These are phyloP conservation scores for Candida coquimbonensis DNA, from an alignment of 805 yeast genomes.

Conservation along the genomic window DNA sequence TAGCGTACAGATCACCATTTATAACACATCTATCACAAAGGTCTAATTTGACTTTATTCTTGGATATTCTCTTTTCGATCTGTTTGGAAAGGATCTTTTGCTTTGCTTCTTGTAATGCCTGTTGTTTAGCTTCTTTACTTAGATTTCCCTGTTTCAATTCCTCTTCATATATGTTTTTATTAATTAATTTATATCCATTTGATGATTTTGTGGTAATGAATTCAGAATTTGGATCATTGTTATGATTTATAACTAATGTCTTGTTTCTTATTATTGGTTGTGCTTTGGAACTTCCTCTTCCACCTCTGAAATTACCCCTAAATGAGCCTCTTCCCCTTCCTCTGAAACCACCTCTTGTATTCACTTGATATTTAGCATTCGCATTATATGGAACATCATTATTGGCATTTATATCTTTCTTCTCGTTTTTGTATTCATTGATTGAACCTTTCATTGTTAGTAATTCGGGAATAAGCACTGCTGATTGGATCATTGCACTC, in stretches of 20 bases:
- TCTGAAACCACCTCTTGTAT: not conserved
- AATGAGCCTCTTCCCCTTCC: constrained; percentile 11
- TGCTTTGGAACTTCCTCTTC: not conserved
- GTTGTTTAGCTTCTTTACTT: constrained; percentile 18
- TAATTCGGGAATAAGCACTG: too few relatives aligned
- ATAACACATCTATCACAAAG: constrained; percentile 39
- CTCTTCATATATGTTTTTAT: constrained; percentile 28
- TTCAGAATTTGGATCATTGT: constrained; percentile 15
- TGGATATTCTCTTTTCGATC: constrained; percentile 16
- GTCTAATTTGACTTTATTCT: constrained; percentile 32
- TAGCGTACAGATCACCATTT: constrained; percentile 37
- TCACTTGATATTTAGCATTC: not conserved
- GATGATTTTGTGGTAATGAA: constrained; percentile 28
- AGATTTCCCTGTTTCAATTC: constrained; percentile 21
- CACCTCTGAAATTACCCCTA: constrained; percentile 1
- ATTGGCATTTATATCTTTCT: constrained; percentile 5
- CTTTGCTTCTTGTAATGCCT: constrained; percentile 18
- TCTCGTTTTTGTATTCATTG: constrained; percentile 10
- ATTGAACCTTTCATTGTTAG: constrained; percentile 13
- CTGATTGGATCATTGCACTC: constrained; percentile 1
- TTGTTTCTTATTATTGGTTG: constrained; percentile 17
- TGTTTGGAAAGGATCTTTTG: constrained; percentile 11
- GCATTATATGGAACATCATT: constrained; percentile 7
- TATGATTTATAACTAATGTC: constrained; percentile 25
- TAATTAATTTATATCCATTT: constrained; percentile 35